A percentile compares a stretch with the other conserved stretches of the same genome.
Evolutionary conservation across 163 green algal genomes (phyloP).

Genomic region (Scenedesmus sp.): DNA sequence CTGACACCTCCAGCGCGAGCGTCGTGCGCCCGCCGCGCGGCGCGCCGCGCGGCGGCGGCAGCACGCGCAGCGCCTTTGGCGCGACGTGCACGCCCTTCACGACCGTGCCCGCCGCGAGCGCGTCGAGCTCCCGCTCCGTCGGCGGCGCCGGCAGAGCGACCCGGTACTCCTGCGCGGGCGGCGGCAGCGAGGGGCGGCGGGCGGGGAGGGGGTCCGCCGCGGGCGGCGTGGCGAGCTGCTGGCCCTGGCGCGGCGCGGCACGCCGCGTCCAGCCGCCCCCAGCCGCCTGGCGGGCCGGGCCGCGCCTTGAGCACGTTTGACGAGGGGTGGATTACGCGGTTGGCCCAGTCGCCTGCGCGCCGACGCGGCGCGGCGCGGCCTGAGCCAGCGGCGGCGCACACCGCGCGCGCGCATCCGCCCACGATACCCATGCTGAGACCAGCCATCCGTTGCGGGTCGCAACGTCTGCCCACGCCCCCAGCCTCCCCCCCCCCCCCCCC

Average conservation of each 20-base stretch:
- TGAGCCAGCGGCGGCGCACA: too few relatives aligned
- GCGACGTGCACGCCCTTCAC: conserved; percentile 45
- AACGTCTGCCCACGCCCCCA: too few relatives aligned
- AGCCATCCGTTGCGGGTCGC: background rate
- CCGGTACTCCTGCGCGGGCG: conserved; percentile 80
- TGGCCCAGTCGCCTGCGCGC: conserved; percentile 76
- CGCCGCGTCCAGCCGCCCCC: too few relatives aligned
- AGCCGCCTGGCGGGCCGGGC: too few relatives aligned
- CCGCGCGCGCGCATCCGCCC: too few relatives aligned
- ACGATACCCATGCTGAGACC: background rate
- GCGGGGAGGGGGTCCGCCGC: too few relatives aligned
- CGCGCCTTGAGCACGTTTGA: conserved; percentile 74
- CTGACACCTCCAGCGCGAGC: conserved; percentile 74
- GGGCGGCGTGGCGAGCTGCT: too few relatives aligned
- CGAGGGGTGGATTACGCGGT: conserved; percentile 84
- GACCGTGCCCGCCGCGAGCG: conserved; percentile 17
- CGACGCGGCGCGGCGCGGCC: too few relatives aligned
- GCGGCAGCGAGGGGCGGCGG: too few relatives aligned
- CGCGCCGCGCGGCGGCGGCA: conserved; percentile 33
- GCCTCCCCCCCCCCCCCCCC: too few relatives aligned
- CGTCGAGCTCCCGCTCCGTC: conserved; percentile 51
- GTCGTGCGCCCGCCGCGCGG: conserved; percentile 57
- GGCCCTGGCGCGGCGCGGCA: too few relatives aligned
- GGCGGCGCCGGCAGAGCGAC: conserved; percentile 64
- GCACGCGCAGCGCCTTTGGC: conserved; percentile 50